Evolutionary conservation across 2,329 filamentous ascomycete genomes (phyloP).

Genomic region (Aureobasidium leucospermi): DNA sequence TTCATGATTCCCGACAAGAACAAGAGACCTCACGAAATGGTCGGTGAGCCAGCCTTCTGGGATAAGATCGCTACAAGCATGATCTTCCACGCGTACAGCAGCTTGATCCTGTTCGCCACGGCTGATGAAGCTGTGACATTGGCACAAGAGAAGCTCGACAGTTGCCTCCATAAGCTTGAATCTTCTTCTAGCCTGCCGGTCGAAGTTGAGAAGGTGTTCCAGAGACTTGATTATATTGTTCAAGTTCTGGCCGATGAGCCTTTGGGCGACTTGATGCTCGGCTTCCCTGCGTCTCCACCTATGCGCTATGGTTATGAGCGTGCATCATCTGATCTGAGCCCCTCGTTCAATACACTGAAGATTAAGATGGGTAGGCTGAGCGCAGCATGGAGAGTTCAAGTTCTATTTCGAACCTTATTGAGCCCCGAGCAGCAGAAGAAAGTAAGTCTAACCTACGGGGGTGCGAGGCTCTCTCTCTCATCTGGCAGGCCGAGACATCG

Average conservation of each 20-base stretch:
- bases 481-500: background rate
- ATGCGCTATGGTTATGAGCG: slow-evolving; percentile 24
- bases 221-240: background rate
- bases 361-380: slow-evolving; percentile 3
- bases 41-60: slow-evolving; percentile 15
- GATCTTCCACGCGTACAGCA: slow-evolving; percentile 18
- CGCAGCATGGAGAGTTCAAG: slow-evolving; percentile 2
- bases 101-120: slow-evolving; percentile 16
- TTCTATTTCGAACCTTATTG: slow-evolving; percentile 9
- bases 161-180: background rate
- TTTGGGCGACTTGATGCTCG: slow-evolving; percentile 23
- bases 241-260: slow-evolving; percentile 21
- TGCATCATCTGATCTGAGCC: background rate
- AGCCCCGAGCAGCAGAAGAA: slow-evolving; percentile 12
- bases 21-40: slow-evolving; percentile 26
- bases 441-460: background rate
- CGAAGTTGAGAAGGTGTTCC: background rate
- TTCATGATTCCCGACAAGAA: slow-evolving; percentile 37
- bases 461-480: background rate
- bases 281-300: slow-evolving; percentile 34
- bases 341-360: background rate
- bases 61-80: slow-evolving; percentile 15
- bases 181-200: background rate
- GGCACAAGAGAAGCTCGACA: background rate
- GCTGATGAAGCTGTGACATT: background rate